Conservation (phyloP, 2,329 filamentous ascomycete species). For the Colletotrichum sp. region DNA sequence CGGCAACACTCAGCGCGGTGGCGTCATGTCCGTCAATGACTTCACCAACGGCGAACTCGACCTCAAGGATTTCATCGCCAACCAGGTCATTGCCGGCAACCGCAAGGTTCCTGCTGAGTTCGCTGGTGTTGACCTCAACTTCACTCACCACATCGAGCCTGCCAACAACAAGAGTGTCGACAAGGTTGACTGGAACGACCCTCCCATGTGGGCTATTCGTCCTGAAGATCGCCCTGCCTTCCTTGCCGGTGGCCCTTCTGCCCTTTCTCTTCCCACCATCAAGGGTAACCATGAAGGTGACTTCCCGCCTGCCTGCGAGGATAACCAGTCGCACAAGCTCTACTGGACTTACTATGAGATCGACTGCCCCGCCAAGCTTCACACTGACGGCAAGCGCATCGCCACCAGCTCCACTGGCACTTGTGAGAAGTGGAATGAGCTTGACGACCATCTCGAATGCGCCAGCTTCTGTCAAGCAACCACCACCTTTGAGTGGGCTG, state of each 20-base stretch:
- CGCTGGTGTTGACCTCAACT: background rate
- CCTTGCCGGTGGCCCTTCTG: background rate
- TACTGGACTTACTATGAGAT: background rate
- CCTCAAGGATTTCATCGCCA: background rate
- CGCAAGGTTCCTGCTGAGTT: background rate
- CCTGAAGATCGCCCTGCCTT: background rate
- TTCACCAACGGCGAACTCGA: background rate
- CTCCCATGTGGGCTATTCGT: conserved; percentile 2
- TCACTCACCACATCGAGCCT: background rate
- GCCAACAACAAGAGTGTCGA: background rate
- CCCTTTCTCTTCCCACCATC: background rate
- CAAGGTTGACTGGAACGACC: background rate
- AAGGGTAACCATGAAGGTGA: background rate
- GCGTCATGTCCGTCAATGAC: background rate
- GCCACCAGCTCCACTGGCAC: background rate
- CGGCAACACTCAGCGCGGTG: background rate
- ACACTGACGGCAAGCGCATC: background rate
- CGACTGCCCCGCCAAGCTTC: background rate
- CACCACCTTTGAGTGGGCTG: conserved; percentile 27
- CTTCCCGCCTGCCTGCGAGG: background rate
- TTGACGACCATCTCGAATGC: background rate
- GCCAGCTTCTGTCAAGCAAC: background rate
- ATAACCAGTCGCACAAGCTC: background rate
- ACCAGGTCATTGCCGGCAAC: background rate
- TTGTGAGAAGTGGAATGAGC: background rate